Base-by-base conservation (phyloP, 2,329 filamentous ascomycete genomes). In the Claviceps sp. region DNA sequence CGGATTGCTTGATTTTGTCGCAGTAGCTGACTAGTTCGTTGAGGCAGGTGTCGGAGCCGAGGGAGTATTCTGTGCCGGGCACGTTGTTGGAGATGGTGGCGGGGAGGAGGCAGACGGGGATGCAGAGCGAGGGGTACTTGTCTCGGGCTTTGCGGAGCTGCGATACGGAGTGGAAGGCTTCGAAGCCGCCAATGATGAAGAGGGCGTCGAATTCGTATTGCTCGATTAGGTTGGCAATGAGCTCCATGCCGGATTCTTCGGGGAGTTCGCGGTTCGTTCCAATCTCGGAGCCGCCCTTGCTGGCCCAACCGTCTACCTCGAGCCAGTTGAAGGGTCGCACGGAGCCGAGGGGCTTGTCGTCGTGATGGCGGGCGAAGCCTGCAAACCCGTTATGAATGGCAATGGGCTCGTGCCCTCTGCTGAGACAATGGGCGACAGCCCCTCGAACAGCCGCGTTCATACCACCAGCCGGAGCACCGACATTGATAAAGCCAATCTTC, bases 81-180 rank as follows among this genome's bases (percentile, higher is more conserved):
- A 98, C 93, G 66, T 98, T 98, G 76, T 98, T 98, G 58, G 88
- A 95, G 60, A 98, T 91, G 9, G 93, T 98, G n/a, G 93, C 93
- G 0, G 93, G 93, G 26, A 98, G 76, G 43, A 96, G 78, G 50
- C 85, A 79, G 76, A 97, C 88, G 20, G 93, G 93, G 57, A 98
- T 96, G 67, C 88, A 89, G 64, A 98, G 86, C 1, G 86, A 84
- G 11, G 87, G 82, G 69, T 86, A 95, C 55, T 87, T 71, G 38
- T 81, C 77, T 52, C 89, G 78, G 14, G 85, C 89, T 71, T 87
- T 81, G 59, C 90, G 84, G 55, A 98, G 77, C 68, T 97, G 86
- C 45, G 86, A 88, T 37, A 96, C 78, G 2, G 93, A 85, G 53
- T 93, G 94, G 74, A 94, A 98, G 1, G 90, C 93, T 70, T 98